Conservation (phyloP, 2,329 filamentous ascomycete genomes). For the Beauveria bassiana region DNA sequence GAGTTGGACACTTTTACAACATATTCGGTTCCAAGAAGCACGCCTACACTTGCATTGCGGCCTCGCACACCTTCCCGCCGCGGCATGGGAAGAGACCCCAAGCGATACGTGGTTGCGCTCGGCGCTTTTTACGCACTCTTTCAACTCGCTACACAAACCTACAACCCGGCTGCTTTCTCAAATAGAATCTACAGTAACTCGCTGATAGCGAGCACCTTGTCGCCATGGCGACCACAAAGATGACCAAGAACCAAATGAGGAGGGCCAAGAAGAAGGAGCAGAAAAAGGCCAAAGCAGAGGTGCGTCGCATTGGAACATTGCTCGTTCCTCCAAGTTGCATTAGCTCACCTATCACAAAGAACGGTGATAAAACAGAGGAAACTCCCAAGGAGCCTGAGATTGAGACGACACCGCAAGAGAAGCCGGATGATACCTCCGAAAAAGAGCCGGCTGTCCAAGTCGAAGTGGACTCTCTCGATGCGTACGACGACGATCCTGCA, state of each 20-base stretch:
- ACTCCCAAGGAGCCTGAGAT: not conserved
- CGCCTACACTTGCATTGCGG: not conserved
- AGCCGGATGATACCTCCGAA: conserved; percentile 35
- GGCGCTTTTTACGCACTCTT: conserved; percentile 28
- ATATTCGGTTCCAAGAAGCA: not conserved
- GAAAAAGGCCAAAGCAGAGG: conserved; percentile 59
- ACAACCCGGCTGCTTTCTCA: conserved; percentile 22
- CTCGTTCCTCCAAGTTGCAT: not conserved
- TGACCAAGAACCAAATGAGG: conserved; percentile 90
- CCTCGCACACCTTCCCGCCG: not conserved
- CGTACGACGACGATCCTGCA: conserved; percentile 59
- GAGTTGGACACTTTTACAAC: not conserved
- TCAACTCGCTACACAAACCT: conserved; percentile 28
- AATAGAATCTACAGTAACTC: conserved; percentile 2
- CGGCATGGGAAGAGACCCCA: conserved; percentile 32
- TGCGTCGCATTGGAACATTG: conserved; percentile 19
- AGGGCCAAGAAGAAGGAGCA: conserved; percentile 91
- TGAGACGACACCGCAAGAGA: conserved; percentile 26
- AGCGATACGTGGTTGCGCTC: conserved; percentile 27
- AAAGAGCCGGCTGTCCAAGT: conserved; percentile 28
- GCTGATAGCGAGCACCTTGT: conserved; percentile 8
- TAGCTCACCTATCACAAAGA: not conserved
- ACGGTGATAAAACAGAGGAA: not conserved
- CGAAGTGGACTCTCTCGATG: conserved; percentile 3
- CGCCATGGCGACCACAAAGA: conserved; percentile 60